Evolutionary conservation across 169 alveolate species (phyloP).

Genomic region (Eimeria maxima): DNA sequence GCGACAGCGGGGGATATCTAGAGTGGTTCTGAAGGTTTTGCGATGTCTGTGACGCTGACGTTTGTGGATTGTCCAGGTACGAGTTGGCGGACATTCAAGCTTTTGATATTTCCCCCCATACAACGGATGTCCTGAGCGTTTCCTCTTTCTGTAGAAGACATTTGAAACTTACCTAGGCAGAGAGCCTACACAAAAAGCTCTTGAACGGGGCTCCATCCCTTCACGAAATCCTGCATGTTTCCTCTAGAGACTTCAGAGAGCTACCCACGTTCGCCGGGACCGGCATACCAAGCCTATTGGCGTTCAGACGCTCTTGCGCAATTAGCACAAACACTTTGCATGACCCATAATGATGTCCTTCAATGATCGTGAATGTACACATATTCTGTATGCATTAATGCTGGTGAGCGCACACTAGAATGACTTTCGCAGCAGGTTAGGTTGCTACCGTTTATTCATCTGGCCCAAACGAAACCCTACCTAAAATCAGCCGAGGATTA

Average conservation of each 20-base stretch:
- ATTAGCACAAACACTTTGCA: background rate
- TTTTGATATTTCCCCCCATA: conserved; percentile 47
- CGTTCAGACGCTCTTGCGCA: background rate
- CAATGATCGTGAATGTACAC: background rate
- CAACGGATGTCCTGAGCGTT: conserved; percentile 44
- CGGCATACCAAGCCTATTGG: background rate
- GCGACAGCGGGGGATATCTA: background rate
- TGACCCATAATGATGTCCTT: background rate
- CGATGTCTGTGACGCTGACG: background rate
- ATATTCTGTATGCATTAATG: background rate
- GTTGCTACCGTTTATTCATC: background rate
- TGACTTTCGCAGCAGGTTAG: background rate
- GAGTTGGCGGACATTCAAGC: conserved; percentile 54
- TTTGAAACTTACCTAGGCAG: background rate
- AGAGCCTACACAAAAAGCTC: background rate
- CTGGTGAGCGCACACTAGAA: background rate
- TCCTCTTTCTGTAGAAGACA: conserved; percentile 26
- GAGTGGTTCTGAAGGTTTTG: background rate
- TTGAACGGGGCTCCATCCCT: background rate
- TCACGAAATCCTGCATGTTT: background rate
- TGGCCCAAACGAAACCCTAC: background rate
- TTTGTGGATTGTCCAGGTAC: conserved; percentile 35
- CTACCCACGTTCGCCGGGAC: background rate
- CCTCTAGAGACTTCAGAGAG: background rate
- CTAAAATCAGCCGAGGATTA: no score